Percentiles rank a stretch among this genome's conserved stretches.
Conservation (phyloP, 2,329 filamentous ascomycete genomes). For the Chalara sp. region DNA sequence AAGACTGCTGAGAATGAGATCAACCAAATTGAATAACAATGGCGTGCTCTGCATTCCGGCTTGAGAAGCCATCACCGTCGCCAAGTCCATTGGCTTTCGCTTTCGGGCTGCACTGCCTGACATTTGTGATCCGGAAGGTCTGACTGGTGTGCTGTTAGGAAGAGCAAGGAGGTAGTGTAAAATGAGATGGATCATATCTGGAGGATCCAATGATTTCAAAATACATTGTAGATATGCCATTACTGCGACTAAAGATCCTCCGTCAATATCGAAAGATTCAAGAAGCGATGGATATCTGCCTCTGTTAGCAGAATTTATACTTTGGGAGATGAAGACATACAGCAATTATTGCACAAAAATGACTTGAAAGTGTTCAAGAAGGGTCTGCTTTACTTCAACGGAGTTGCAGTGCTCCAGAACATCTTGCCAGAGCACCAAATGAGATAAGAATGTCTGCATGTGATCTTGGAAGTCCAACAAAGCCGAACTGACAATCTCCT, state of each 20-base stretch:
- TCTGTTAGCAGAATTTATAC: conserved; percentile 15
- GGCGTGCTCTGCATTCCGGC: conserved; percentile 71
- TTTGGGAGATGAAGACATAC: background rate
- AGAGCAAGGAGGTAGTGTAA: conserved; percentile 86
- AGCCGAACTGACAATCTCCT: conserved; percentile 68
- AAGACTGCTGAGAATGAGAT: conserved; percentile 80
- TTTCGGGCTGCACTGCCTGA: conserved; percentile 71
- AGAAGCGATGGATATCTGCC: conserved; percentile 84
- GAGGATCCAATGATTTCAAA: conserved; percentile 84
- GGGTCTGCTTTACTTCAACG: conserved; percentile 81
- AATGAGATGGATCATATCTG: conserved; percentile 89
- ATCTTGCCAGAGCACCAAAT: conserved; percentile 96
- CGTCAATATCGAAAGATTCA: conserved; percentile 94
- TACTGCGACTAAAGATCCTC: conserved; percentile 92
- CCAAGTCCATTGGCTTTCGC: conserved; percentile 81
- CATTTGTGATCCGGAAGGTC: conserved; percentile 40
- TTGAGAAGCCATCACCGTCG: conserved; percentile 70
- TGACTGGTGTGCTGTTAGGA: conserved; percentile 43
- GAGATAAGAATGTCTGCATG: conserved; percentile 87
- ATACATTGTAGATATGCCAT: conserved; percentile 89
- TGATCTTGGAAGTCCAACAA: conserved; percentile 72
- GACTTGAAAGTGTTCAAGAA: conserved; percentile 95
- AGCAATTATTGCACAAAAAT: conserved; percentile 35
- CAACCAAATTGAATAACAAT: conserved; percentile 85
- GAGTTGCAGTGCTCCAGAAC: conserved; percentile 93